Base-by-base conservation (phyloP, 2,329 filamentous ascomycete genomes). In the Metarhizium anisopliae region DNA sequence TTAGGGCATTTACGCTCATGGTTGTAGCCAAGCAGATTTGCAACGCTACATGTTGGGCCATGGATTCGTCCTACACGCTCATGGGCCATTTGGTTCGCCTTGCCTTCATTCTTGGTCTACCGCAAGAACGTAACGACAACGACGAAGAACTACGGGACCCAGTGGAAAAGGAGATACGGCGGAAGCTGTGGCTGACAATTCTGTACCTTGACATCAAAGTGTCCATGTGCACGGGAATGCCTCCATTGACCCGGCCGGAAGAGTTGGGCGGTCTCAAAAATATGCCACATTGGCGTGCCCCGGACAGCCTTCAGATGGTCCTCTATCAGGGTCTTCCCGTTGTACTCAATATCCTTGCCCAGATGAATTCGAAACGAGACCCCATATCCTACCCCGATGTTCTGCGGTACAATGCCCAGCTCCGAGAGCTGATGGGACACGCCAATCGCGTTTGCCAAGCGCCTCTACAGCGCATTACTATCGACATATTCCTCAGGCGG, bases 11-110 rank as follows among this genome's bases (percentile, higher is more conserved):
- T 11, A 63, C 63, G 16, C 59, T 72, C 18, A 69, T 70, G 64
- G 64, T 68, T 25, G 64, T 70, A 38, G 69, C 69, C 30, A 71
- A 70, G 59, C 66, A 70, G 47, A 63, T 70, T 7, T 70, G 68
- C 60, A 71, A 71, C 55, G 66, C 69, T 13, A 71, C 68, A 0
- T 72, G 69, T 55, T 71, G 69, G 69, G 65, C 68, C 2, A 63
- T 68, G 2, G 69, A 72, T 54, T 70, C 69, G 3, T 68, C 65
- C 47, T 71, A 68, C 67, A 68, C 68, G 2, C 61, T 71, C 2
- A 58, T 70, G 4, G 69, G 69, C 2, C 50, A 70, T 49, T 58
- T 70, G n/a, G 65, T 72, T 1, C 66, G 69, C 40, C 63, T 67
- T 1, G 64, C 67, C 16, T 68, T 69, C 55, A 69, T 69, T 50